Evolutionary conservation across 2,329 filamentous ascomycete species (phyloP), one percentile per base, ranked within the genome.

Genomic region (Dactylonectria macrodidyma): DNA sequence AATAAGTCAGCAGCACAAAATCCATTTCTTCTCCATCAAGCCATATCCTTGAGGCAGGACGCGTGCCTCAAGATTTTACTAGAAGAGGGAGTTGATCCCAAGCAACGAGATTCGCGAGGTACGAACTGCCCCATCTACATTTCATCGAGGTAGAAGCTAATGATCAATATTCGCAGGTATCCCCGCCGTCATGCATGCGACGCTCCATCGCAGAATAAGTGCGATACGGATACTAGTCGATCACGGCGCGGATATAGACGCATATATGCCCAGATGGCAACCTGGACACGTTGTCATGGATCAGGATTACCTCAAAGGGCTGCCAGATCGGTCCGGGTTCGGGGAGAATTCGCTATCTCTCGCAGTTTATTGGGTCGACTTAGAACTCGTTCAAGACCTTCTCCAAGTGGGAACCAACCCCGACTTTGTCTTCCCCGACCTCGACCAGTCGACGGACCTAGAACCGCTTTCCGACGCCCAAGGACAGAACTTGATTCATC

Each of bases 261-360:
- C 22, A 33, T 55, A 55, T 34, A 14, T 55, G 12, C 51, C 26
- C 38, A 33, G 30, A 7, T 55, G 8, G 14, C 2, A 38, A 3
- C 41, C 41, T n/a, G 16, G 41, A 14, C 14, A n/a, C 7, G 5
- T 44, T 6, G 16, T 8, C 14, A 44, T 44, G 6, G 16, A 44
- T 6, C 14, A 44, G 5, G 41, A 44, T 8, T 36, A 55, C 34
- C 19, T 22, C 34, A 22, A 33, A 30, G 33, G 51, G 3, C 33
- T 36, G 38, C 51, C 51, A 24, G 11, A 22, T 3, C 3, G 11
- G 22, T 55, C 26, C 4, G 9, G 5, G 33, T 16, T n/a, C 38
- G 51, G 51, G 19, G 51, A 55, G n/a, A 55, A 33, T 3, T 33
- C 34, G 10, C 12, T 55, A 11, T 55, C 51, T 12, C 51, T 55